Conservation (phyloP, 1,139 yeast species). For the Kodamaea fungicola region DNA sequence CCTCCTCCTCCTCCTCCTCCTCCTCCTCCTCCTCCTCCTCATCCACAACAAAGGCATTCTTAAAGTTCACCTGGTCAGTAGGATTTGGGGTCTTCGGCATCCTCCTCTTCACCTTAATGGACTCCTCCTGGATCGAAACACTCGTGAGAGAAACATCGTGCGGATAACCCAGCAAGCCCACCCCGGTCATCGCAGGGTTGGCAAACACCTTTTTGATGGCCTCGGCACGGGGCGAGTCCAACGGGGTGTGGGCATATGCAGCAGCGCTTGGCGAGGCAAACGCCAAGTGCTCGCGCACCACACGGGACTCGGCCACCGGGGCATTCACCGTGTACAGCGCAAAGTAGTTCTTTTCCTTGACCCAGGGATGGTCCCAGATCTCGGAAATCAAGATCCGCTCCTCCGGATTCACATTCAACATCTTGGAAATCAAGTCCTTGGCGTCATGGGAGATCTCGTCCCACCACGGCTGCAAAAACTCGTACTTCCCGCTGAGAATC, state of each 20-base stretch:
- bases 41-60: slow-evolving; percentile 30
- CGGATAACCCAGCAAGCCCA: not conserved
- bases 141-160: slow-evolving; percentile 7
- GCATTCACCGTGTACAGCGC: slow-evolving; percentile 6
- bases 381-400: slow-evolving; percentile 61
- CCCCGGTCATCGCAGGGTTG: slow-evolving; percentile 38
- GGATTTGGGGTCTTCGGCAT: slow-evolving; percentile 33
- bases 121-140: slow-evolving; percentile 6
- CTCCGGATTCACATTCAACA: slow-evolving; percentile 60
- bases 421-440: slow-evolving; percentile 52
- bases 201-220: slow-evolving; percentile 47
- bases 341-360: slow-evolving; percentile 12
- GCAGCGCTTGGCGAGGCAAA: slow-evolving; percentile 3
- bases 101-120: slow-evolving; percentile 8
- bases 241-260: slow-evolving; percentile 5
- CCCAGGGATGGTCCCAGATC: slow-evolving; percentile 57
- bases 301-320: not conserved
- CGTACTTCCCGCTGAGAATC: slow-evolving; percentile 79
- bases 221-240: slow-evolving; percentile 33
- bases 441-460: slow-evolving; percentile 84
- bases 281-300: slow-evolving; percentile 9
- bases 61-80: slow-evolving; percentile 24
- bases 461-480: slow-evolving; percentile 94
- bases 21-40: slow-evolving; percentile 16
- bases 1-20: slow-evolving; percentile 16